Evolutionary conservation across 345 rosid genomes (phyloP), one percentile per base, ranked within the genome.

Genomic region (Cardamine occulta): DNA sequence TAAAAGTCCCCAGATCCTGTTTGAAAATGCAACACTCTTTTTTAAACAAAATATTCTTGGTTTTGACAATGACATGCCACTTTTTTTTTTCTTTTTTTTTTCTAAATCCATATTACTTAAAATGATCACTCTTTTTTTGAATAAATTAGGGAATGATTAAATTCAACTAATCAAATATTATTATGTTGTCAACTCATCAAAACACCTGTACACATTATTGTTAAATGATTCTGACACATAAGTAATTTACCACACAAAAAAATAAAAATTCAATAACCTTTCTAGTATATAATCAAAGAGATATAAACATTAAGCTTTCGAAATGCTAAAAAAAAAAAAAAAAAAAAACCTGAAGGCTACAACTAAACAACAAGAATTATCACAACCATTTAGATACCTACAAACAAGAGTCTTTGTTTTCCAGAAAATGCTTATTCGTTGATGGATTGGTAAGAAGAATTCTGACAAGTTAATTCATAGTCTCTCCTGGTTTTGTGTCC

Each of bases 401-500:
- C 35, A 54, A 15, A 73, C 47, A 73, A 62, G 60, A 29, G 63
- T 53, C 63, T 64, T 42, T 42, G 63, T 73, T 73, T 52, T 54
- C 68, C 70, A 73, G 56, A 42, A 40, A 29, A 32, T 74, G 57
- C 71, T 74, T 74, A 74, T 74, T 74, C 7, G 35, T 74, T 45
- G 77, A 63, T 42, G 56, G 29, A 28, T 24, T 70, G 69, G 42
- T 51, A 61, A 52, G 45, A 73, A 40, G 63, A 65, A 74, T 74
- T 74, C 51, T 45, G 59, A 66, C 37, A 75, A 42, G 70, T 61
- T 68, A 53, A 68, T 52, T 52, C 53, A 69, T 42, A 31, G 70
- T 76, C 70, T 76, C 70, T 76, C 70, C 57, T 68, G 65, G 15
- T 70, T 55, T 26, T 70, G 66, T 62, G 75, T 54, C 59, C 60